phyloP scores from a whole-genome alignment of 495 filamentous ascomycete species.

The Penicillium ochrochloron region DNA sequence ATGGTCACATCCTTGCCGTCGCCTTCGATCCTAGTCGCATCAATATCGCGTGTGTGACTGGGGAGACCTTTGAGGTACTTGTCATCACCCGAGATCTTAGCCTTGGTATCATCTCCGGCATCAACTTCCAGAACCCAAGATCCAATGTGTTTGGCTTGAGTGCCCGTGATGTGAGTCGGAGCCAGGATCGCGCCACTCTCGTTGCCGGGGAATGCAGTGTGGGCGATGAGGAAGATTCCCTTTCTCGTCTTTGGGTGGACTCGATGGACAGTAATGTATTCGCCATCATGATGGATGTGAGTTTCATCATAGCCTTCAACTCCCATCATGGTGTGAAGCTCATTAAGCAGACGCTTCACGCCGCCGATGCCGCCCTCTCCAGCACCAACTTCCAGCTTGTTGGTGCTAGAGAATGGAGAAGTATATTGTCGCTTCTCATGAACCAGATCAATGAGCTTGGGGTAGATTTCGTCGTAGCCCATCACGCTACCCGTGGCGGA shows the following conservation, averaged over 20 bases:
- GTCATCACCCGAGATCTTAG: slow-evolving; percentile 68
- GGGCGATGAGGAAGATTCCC: slow-evolving; percentile 92
- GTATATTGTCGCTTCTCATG: slow-evolving; percentile 81
- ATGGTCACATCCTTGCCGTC: slow-evolving; percentile 75
- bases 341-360: slow-evolving; percentile 88
- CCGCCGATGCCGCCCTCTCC: slow-evolving; percentile 82
- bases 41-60: slow-evolving; percentile 73
- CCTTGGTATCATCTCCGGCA: slow-evolving; percentile 63
- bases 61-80: slow-evolving; percentile 78
- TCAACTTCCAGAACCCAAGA: slow-evolving; percentile 90
- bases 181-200: slow-evolving; percentile 75
- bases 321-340: slow-evolving; percentile 92
- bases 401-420: slow-evolving; percentile 66
- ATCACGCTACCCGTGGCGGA: slow-evolving; percentile 94
- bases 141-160: slow-evolving; percentile 76
- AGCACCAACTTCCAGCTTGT: slow-evolving; percentile 59
- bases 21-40: slow-evolving; percentile 68
- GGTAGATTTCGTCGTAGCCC: slow-evolving; percentile 99
- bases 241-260: slow-evolving; percentile 89
- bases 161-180: slow-evolving; percentile 76
- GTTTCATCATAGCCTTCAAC: slow-evolving; percentile 92
- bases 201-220: slow-evolving; percentile 91
- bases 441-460: slow-evolving; percentile 87
- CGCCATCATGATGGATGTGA: slow-evolving; percentile 92
- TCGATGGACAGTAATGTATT: slow-evolving; percentile 95